These are phyloP conservation scores for Neoboletus subvelutipes DNA, from an alignment of 768 basidiomycete species.

Conservation along the genomic window DNA sequence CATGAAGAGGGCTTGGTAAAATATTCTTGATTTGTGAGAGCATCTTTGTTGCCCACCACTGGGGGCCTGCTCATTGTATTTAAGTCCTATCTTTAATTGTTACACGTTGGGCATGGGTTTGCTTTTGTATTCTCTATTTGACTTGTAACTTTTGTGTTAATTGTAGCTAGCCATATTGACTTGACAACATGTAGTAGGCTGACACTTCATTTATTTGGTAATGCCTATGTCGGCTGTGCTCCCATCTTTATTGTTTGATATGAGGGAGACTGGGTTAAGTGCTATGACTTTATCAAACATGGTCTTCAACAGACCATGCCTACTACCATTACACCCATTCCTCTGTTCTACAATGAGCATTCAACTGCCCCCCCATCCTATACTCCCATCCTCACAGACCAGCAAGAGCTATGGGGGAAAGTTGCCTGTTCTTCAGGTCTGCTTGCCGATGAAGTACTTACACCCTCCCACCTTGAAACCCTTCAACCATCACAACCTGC, in stretches of 20 bases:
- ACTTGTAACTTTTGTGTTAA: too few relatives aligned
- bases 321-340: neutral
- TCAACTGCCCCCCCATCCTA: neutral
- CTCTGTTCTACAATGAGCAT: conserved; percentile 1
- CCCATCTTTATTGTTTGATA: neutral
- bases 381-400: neutral
- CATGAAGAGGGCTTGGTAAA: neutral
- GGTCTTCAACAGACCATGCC: neutral
- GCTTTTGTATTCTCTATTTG: too few relatives aligned
- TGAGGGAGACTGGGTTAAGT: neutral
- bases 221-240: neutral
- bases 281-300: neutral
- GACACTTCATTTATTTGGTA: neutral
- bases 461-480: neutral
- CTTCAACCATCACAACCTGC: neutral
- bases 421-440: neutral
- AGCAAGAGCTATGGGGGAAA: conserved; percentile 7
- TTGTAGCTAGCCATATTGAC: too few relatives aligned
- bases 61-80: neutral
- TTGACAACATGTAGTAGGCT: neutral
- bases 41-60: neutral
- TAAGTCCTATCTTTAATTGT: neutral
- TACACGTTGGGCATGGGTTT: neutral
- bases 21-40: neutral
- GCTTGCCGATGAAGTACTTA: neutral